These are phyloP conservation scores for Styphnolobium japonicum DNA, from an alignment of 306 rosid species.

Conservation along the genomic window DNA sequence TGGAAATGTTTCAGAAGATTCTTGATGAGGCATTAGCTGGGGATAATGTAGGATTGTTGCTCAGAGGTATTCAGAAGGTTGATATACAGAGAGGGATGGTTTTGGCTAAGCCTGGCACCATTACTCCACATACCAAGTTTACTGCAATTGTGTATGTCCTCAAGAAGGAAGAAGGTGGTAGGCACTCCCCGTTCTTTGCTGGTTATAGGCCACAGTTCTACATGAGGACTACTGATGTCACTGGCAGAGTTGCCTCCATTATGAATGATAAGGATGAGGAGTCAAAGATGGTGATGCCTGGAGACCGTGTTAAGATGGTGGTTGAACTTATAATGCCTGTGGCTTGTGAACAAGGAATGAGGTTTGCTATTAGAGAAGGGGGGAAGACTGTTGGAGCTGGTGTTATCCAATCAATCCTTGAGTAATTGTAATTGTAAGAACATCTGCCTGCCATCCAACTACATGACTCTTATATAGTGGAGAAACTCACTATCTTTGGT, in stretches of 20 bases:
- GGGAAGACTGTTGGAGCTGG: constrained; percentile 94
- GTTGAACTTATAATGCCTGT: constrained; percentile 84
- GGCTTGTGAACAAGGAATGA: constrained; percentile 85
- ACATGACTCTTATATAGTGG: constrained; percentile 35
- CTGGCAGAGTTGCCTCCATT: constrained; percentile 65
- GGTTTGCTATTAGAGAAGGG: constrained; percentile 88
- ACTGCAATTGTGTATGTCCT: constrained; percentile 78
- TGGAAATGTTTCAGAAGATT: constrained; percentile 88
- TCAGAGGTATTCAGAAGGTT: constrained; percentile 78
- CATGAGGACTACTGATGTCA: constrained; percentile 93
- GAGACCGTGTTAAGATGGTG: constrained; percentile 81
- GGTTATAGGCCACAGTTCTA: constrained; percentile 88
- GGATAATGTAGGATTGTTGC: constrained; percentile 82
- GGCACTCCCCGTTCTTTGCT: constrained; percentile 76
- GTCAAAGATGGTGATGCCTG: constrained; percentile 95
- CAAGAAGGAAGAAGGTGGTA: constrained; percentile 91
- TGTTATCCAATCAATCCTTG: constrained; percentile 75
- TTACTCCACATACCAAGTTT: constrained; percentile 87
- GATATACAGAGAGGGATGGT: constrained; percentile 97
- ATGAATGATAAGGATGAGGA: constrained; percentile 91
- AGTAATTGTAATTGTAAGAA: constrained; percentile 43
- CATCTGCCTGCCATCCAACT: constrained; percentile 12
- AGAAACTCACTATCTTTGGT: constrained; percentile 33
- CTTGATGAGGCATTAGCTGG: constrained; percentile 87
- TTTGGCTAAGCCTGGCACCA: constrained; percentile 76